Percentiles rank a stretch among this genome's conserved stretches.
Conservation (phyloP, 495 filamentous ascomycete species). For the Cladorrhinum samala region DNA sequence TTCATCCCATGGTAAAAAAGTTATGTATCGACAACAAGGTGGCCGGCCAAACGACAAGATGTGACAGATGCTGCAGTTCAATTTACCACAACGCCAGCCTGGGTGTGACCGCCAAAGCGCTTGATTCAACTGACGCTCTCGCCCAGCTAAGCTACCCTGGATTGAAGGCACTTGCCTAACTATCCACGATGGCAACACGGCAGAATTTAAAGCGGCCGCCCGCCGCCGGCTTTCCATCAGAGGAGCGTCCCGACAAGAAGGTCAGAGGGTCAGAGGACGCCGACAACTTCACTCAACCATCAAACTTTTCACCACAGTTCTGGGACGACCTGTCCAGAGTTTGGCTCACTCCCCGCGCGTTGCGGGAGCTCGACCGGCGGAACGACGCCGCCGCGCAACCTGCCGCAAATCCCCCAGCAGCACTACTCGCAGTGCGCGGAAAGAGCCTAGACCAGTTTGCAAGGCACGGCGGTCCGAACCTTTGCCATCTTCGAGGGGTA, state of each 20-base stretch:
- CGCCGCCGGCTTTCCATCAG: constrained; percentile 8
- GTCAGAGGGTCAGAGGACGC: constrained; percentile 8
- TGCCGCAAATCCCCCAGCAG: constrained; percentile 4
- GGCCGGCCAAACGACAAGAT: no score
- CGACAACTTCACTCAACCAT: constrained; percentile 9
- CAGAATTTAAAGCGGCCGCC: constrained; percentile 13
- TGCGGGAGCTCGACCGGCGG: constrained; percentile 32
- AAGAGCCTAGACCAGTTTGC: constrained; percentile 15
- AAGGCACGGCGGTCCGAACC: constrained; percentile 17
- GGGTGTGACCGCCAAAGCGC: no score
- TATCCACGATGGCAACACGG: constrained; percentile 10
- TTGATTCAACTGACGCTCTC: no score
- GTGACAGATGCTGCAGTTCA: no score
- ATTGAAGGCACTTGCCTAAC: no score
- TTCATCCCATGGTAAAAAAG: no score
- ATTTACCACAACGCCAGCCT: no score
- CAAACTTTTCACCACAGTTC: constrained; percentile 24
- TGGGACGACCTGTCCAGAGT: constrained; percentile 32
- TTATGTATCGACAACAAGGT: no score
- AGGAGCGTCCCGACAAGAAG: constrained; percentile 17
- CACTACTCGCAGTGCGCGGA: constrained; percentile 10
- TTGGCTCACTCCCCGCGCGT: constrained; percentile 24
- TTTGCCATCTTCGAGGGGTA: constrained; percentile 20
- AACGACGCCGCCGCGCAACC: constrained; percentile 18
- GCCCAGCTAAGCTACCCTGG: no score